phyloP scores from a whole-genome alignment of 2,329 filamentous ascomycete species.

The Nemania sp. region DNA sequence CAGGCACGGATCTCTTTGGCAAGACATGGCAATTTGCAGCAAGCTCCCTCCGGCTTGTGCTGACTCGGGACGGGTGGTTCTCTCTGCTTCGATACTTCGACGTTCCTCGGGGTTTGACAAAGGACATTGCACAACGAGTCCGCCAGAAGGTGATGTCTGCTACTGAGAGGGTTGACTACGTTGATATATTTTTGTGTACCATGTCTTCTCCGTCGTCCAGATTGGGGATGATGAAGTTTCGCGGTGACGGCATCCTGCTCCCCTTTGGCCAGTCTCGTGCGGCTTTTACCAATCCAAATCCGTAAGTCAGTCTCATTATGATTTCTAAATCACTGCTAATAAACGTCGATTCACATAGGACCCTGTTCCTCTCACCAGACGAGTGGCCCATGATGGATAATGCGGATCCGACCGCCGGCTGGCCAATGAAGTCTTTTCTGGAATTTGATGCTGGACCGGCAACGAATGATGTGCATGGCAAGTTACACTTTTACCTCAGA shows the following conservation, averaged over 20 bases:
- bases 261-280: constrained; percentile 9
- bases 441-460: constrained; percentile 9
- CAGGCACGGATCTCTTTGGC: neutral
- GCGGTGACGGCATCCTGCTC: constrained; percentile 5
- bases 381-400: constrained; percentile 15
- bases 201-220: neutral
- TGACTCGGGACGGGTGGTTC: constrained; percentile 10
- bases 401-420: constrained; percentile 6
- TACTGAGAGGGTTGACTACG: neutral
- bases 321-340: neutral
- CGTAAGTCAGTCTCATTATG: constrained; percentile 2
- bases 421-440: constrained; percentile 2
- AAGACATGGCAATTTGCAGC: constrained; percentile 13
- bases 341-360: neutral
- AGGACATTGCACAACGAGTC: neutral
- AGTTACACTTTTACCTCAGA: constrained; percentile 9
- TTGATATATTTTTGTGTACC: neutral
- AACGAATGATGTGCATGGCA: constrained; percentile 4
- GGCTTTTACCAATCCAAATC: constrained; percentile 6
- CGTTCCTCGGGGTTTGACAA: neutral
- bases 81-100: constrained; percentile 2
- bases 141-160: constrained; percentile 1
- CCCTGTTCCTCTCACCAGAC: neutral
- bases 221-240: constrained; percentile 3
- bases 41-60: constrained; percentile 1